Evolutionary conservation across 2,329 filamentous ascomycete genomes (phyloP).

Genomic region (Aspergillus awamori): DNA sequence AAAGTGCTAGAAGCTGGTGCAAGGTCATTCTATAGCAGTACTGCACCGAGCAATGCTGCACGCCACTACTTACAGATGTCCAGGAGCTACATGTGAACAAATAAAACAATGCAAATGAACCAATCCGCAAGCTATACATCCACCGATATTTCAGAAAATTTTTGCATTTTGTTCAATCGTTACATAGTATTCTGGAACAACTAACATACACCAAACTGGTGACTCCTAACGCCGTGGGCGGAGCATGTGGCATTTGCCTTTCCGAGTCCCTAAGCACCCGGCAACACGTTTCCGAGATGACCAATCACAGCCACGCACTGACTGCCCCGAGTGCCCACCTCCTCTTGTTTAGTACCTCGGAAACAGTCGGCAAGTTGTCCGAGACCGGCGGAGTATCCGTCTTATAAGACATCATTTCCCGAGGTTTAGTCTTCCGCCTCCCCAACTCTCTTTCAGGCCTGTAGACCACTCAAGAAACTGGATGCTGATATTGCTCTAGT

Average conservation of each 20-base stretch:
- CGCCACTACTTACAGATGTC: too few species aligned
- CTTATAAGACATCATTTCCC: not conserved
- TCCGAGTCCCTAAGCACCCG: not conserved
- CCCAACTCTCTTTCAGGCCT: not conserved
- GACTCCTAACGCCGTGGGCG: not conserved
- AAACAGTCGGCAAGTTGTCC: constrained; percentile 17
- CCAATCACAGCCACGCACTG: constrained; percentile 16
- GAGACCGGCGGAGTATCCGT: constrained; percentile 17
- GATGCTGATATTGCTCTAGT: not conserved
- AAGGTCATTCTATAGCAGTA: too few species aligned
- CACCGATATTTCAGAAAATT: too few species aligned
- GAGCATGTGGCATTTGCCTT: not conserved
- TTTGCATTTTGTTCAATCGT: too few species aligned
- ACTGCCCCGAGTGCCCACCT: not conserved
- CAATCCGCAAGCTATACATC: too few species aligned
- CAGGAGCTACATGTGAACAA: too few species aligned
- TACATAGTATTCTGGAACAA: not conserved
- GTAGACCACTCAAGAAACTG: not conserved
- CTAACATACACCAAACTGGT: not conserved
- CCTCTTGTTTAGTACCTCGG: constrained; percentile 5
- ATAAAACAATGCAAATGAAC: too few species aligned
- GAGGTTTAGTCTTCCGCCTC: not conserved
- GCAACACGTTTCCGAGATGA: constrained; percentile 20
- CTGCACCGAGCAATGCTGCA: too few species aligned
- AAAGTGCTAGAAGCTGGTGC: too few species aligned